Evolutionary conservation across 768 basidiomycete genomes (phyloP).

Genomic region (Gloeopeniophorella convolvens): DNA sequence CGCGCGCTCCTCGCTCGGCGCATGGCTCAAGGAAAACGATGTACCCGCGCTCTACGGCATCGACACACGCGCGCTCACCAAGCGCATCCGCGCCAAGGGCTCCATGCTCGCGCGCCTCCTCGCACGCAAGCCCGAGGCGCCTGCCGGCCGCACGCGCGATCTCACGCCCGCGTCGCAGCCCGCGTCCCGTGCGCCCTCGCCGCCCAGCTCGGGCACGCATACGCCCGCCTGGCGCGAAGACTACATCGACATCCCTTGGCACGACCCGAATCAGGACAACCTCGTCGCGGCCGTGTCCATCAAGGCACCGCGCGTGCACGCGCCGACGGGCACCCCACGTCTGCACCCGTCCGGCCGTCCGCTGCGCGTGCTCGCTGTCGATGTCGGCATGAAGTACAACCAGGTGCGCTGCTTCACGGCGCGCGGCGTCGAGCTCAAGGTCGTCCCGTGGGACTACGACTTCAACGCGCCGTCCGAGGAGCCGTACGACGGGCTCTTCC

Average conservation of each 20-base stretch:
- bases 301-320: slow-evolving; percentile 57
- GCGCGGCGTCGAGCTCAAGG: slow-evolving; percentile 92
- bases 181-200: slow-evolving; percentile 45
- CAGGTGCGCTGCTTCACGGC: slow-evolving; percentile 94
- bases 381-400: slow-evolving; percentile 99
- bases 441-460: slow-evolving; percentile 97
- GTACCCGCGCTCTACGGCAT: slow-evolving; percentile 94
- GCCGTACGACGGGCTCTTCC: slow-evolving; percentile 89
- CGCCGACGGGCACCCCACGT: slow-evolving; percentile 47
- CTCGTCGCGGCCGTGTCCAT: slow-evolving; percentile 89
- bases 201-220: slow-evolving; percentile 32
- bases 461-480: slow-evolving; percentile 66
- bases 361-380: slow-evolving; percentile 82
- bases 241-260: slow-evolving; percentile 75
- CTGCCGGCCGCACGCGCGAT: slow-evolving; percentile 33
- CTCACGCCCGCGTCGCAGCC: slow-evolving; percentile 34
- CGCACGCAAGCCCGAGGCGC: slow-evolving; percentile 47
- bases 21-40: slow-evolving; percentile 93
- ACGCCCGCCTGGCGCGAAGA: slow-evolving; percentile 68
- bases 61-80: slow-evolving; percentile 95
- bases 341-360: slow-evolving; percentile 74
- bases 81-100: slow-evolving; percentile 92
- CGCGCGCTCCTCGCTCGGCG: slow-evolving; percentile 76
- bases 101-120: slow-evolving; percentile 85
- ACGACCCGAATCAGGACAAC: slow-evolving; percentile 84